Base-by-base conservation (phyloP, 2,329 filamentous ascomycete genomes). In the Exophiala sp. region DNA sequence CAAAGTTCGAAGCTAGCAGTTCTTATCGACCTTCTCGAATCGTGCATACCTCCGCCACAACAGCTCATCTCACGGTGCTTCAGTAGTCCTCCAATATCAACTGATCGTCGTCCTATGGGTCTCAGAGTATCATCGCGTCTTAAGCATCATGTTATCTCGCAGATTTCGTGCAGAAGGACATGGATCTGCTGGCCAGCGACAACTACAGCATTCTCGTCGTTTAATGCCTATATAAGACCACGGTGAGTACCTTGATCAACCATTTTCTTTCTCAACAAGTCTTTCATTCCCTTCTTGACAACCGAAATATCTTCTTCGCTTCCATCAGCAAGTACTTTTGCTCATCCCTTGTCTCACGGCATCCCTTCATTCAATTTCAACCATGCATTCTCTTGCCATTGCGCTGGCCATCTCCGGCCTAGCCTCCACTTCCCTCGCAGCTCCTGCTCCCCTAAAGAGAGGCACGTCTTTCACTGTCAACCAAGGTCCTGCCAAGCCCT, bases 341-440 rank as follows among this genome's bases (percentile, higher is more conserved):
- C 41, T 50, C 47, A 38, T 54, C 50, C 16, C 51, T 58, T 50
- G 33, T 49, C 32, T 40, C 24, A 16, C 50, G 35, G 29, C 50
- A 45, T 42, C 34, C n/a, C 11, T 47, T 42, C 29, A 40, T 51
- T 24, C n/a, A 24, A 20, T 43, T 5, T 42, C 44, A 38, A 57
- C 50, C 18, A 62, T 62, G 60, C 60, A 54, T 60, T 58, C 58
- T 42, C 49, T 62, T 34, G 35, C 50, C 11, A 41, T 53, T 29
- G 42, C 53, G 51, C 46, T 62, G 46, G 53, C 58, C 9, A 32
- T 55, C 29, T 59, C 59, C 10, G 54, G 51, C 48, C 47, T 62
- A 32, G 52, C 52, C 16, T 47, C 52, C 29, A 36, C 44, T 16
- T 50, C 52, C 10, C 21, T 62, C 8, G 57, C 61, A 7, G 58